Evolutionary conservation across 805 yeast species (phyloP).

Genomic region (Candida insectalens): DNA sequence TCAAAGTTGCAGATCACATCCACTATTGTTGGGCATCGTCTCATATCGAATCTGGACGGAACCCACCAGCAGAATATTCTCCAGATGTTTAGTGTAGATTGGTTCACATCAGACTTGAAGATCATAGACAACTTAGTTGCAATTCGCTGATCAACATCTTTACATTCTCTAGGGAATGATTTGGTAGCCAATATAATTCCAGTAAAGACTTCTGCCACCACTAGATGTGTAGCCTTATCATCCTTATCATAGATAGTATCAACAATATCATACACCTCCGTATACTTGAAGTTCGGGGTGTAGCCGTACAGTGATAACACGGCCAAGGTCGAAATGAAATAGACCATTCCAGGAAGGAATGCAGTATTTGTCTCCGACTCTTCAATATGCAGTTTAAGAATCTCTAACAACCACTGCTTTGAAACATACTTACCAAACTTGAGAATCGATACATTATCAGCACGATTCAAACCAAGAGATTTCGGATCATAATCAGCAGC

Average conservation of each 20-base stretch:
- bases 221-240: conserved; percentile 71
- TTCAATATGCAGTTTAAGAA: conserved; percentile 43
- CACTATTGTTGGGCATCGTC: conserved; percentile 52
- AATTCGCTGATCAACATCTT: conserved; percentile 36
- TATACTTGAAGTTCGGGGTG: conserved; percentile 32
- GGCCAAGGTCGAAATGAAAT: conserved; percentile 41
- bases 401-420: conserved; percentile 47
- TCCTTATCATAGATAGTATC: conserved; percentile 44
- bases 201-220: conserved; percentile 57
- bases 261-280: conserved; percentile 44
- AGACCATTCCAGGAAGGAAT: conserved; percentile 58
- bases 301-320: conserved; percentile 37
- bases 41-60: conserved; percentile 52
- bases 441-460: conserved; percentile 34
- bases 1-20: conserved; percentile 35
- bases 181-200: conserved; percentile 51
- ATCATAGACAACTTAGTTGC: conserved; percentile 33
- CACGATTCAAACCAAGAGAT: conserved; percentile 23
- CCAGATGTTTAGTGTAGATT: conserved; percentile 72
- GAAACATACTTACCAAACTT: conserved; percentile 36
- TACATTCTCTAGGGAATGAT: conserved; percentile 19
- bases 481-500: conserved; percentile 20
- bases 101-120: conserved; percentile 53
- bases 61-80: conserved; percentile 65
- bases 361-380: conserved; percentile 62